Evolutionary conservation across 2,329 filamentous ascomycete genomes (phyloP), one percentile per base, ranked within the genome.

Genomic region (Fusarium cicatricum): DNA sequence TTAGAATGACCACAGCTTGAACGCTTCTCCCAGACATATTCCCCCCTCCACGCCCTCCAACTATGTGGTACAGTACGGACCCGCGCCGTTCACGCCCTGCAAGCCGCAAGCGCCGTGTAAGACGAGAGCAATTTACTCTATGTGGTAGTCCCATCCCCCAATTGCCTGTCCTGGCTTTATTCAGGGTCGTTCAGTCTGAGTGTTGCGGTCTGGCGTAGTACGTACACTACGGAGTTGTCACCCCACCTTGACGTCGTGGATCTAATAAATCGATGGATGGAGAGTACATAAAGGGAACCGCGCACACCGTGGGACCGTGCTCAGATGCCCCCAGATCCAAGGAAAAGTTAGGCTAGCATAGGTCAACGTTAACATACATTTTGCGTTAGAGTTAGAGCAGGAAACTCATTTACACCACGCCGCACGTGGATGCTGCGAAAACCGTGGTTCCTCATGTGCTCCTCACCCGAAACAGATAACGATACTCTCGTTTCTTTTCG

Each of bases 321-420:
- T 40, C 11, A 32, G 50, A 60, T 14, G 36, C 55, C 59, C n/a
- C 55, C 51, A 43, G 32, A 60, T 60, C 50, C 45, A 32, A 38
- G 7, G 21, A 23, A 23, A 23, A 7, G 21, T 7, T 23, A 23
- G 21, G 21, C 21, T 7, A 23, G 21, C n/a, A n/a, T n/a, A n/a
- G n/a, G n/a, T n/a, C n/a, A n/a, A n/a, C n/a, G 21, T 7, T 23
- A 23, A 7, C 21, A 23, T 7, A 23, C 4, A 23, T 23, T 7
- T 23, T 23, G n/a, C n/a, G n/a, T n/a, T n/a, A n/a, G n/a, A n/a
- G n/a, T n/a, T n/a, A n/a, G n/a, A n/a, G n/a, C n/a, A n/a, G n/a
- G n/a, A n/a, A n/a, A n/a, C n/a, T n/a, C n/a, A n/a, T n/a, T n/a
- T n/a, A n/a, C n/a, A n/a, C n/a, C 39, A 12, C 29, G 29, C 10